These are phyloP conservation scores for Elongisporangium senticosum DNA, from an alignment of 352 stramenopile species.

Conservation along the genomic window DNA sequence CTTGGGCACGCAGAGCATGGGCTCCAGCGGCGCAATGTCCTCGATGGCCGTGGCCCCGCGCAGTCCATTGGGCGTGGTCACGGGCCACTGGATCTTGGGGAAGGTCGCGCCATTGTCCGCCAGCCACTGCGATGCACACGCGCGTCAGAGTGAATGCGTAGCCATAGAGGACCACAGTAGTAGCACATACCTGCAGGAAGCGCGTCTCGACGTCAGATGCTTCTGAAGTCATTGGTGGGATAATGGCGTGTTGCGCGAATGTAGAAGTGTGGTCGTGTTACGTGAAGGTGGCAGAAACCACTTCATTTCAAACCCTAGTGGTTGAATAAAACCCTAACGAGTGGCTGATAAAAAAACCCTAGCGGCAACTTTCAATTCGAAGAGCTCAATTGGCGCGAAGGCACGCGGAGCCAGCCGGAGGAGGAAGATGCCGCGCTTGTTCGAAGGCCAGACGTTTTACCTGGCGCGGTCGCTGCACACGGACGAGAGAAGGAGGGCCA, in stretches of 20 bases:
- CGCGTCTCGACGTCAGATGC: constrained; percentile 22
- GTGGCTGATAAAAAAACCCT: constrained; percentile 5
- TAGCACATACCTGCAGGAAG: constrained; percentile 33
- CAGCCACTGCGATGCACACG: constrained; percentile 41
- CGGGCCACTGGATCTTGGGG: constrained; percentile 76
- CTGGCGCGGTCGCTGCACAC: constrained; percentile 19
- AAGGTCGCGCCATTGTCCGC: constrained; percentile 60
- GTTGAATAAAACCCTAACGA: constrained; percentile 6
- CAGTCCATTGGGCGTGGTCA: constrained; percentile 33
- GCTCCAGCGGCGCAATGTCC: constrained; percentile 49
- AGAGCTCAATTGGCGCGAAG: constrained; percentile 5
- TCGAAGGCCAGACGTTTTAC: constrained; percentile 34
- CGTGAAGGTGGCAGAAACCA: constrained; percentile 2
- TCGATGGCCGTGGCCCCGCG: constrained; percentile 50
- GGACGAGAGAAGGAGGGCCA: constrained; percentile 16
- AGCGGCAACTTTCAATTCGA: constrained; percentile 4
- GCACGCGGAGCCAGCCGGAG: neutral
- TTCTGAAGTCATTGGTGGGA: constrained; percentile 4
- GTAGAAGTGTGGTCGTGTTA: neutral
- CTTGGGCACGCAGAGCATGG: constrained; percentile 62
- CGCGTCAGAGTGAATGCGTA: constrained; percentile 1
- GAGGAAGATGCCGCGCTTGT: constrained; percentile 9
- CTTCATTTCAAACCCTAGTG: constrained; percentile 1
- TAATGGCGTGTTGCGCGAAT: constrained; percentile 4
- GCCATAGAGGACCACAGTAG: neutral